Conservation (phyloP, 2,329 filamentous ascomycete genomes). For the Camptophora hylomeconis region DNA sequence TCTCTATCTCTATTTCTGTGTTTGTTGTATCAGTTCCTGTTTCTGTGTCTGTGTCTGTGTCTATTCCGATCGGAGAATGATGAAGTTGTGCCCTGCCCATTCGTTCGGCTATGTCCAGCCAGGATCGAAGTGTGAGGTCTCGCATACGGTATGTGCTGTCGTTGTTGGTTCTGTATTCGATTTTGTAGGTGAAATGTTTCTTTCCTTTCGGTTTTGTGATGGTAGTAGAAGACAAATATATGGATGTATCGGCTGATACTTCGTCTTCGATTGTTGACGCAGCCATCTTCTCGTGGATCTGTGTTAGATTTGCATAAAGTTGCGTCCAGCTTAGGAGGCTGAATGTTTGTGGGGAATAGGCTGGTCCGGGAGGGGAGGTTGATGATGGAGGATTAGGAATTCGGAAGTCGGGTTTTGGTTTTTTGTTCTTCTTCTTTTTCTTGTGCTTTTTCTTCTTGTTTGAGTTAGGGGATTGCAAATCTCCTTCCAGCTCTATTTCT, state of each 20-base stretch:
- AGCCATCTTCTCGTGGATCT: slow-evolving; percentile 62
- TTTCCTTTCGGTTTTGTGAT: slow-evolving; percentile 36
- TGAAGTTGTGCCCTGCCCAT: slow-evolving; percentile 46
- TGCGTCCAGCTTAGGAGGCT: slow-evolving; percentile 73
- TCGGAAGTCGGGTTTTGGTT: slow-evolving; percentile 47
- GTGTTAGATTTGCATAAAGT: slow-evolving; percentile 87
- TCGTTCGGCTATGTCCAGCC: slow-evolving; percentile 63
- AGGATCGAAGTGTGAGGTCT: slow-evolving; percentile 75
- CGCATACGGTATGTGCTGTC: slow-evolving; percentile 62
- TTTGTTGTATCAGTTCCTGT: not conserved
- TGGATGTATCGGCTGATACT: no score
- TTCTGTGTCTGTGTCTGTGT: slow-evolving; percentile 2
- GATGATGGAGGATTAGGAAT: slow-evolving; percentile 62
- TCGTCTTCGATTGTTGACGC: slow-evolving; percentile 13
- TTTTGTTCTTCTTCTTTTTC: slow-evolving; percentile 36
- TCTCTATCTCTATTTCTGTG: no score
- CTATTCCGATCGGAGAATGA: slow-evolving; percentile 1
- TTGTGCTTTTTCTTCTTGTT: slow-evolving; percentile 32
- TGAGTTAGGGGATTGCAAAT: slow-evolving; percentile 32
- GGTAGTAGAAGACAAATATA: slow-evolving; percentile 19
- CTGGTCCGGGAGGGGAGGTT: slow-evolving; percentile 65
- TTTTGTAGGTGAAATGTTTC: slow-evolving; percentile 56
- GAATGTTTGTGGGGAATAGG: slow-evolving; percentile 74
- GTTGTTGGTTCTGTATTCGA: slow-evolving; percentile 75
- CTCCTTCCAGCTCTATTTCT: slow-evolving; percentile 24